Evolutionary conservation across 225 moss, liverwort and hornwort species (phyloP), one percentile per base, ranked within the genome.

Genomic region (Sphagnum tenellum): DNA sequence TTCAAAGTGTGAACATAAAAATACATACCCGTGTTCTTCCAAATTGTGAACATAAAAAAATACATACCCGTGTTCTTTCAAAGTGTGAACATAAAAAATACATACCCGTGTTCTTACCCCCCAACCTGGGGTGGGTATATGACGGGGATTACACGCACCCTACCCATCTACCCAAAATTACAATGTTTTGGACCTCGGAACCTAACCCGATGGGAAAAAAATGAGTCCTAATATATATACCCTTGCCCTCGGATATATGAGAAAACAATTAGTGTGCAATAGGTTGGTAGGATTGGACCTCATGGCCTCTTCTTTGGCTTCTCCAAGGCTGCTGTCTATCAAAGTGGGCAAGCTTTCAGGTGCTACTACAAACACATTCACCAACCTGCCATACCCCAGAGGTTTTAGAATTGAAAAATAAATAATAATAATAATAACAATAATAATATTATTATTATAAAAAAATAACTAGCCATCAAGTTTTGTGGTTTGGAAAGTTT

Each of bases 301-400:
- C 52, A 92, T 68, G 45, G 85, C 93, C 75, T 90, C 90, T 56
- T 83, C 81, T 68, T 67, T 78, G 50, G 83, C 87, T 49, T 87
- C 78, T 75, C 85, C 87, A 61, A 98, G 76, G 57, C 85, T 86
- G 72, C 92, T 83, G 5, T 98, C 83, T 59, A 98, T 77, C 70
- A 98, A 76, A 58, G 82, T 84, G 12, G 89, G 89, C 71, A 98
- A 79, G 70, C 89, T 98, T 77, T 98, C 90, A 45, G 96, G 96
- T 44, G 85, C 92, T 60, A 98, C 96, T 55, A 98, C 87, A 70
- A 98, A 89, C 56, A 98, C 93, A 74, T 98, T 98, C 71, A 84
- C 89, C 85, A 98, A 85, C 73, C 96, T 98, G 85, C 47, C 55
- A 83, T 1, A 29, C 29, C 29, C 29, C 0, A 29, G 29, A 29